Evolutionary conservation across 2,329 filamentous ascomycete genomes (phyloP).

Genomic region (Talaromyces pinophilus): DNA sequence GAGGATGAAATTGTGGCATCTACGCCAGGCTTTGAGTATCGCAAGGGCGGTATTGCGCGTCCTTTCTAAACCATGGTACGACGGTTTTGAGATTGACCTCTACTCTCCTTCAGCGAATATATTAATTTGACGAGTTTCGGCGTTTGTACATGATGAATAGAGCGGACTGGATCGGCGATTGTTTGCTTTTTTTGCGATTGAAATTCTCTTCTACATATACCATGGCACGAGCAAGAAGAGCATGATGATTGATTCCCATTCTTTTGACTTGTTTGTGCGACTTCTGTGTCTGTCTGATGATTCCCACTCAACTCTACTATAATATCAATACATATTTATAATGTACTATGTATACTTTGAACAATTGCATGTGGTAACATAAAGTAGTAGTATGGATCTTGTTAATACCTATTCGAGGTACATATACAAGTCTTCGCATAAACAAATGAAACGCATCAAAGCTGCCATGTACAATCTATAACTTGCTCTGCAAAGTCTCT

Average conservation of each 20-base stretch:
- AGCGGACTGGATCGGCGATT: conserved; percentile 11
- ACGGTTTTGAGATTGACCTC: neutral
- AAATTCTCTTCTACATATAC: conserved; percentile 1
- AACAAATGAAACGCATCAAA: neutral
- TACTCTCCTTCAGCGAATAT: conserved; percentile 1
- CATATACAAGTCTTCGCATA: neutral
- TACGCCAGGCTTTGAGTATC: conserved; percentile 26
- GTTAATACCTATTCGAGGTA: too few species aligned
- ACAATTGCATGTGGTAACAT: neutral
- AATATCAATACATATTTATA: conserved; percentile 3
- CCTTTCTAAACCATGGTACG: neutral
- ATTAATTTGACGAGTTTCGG: conserved; percentile 8
- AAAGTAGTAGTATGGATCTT: neutral
- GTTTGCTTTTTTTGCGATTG: neutral
- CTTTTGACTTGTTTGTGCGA: conserved; percentile 4
- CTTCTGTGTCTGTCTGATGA: neutral
- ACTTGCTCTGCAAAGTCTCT: conserved; percentile 54
- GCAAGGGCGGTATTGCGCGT: conserved; percentile 15
- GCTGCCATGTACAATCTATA: neutral
- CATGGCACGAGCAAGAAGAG: conserved; percentile 6
- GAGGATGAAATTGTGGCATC: conserved; percentile 38
- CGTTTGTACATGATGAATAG: conserved; percentile 22
- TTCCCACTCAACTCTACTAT: conserved; percentile 10
- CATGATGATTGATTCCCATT: conserved; percentile 9
- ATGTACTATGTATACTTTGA: neutral